These are phyloP conservation scores for Fusarium chuoi DNA, from an alignment of 2,329 filamentous ascomycete species.

Conservation along the genomic window DNA sequence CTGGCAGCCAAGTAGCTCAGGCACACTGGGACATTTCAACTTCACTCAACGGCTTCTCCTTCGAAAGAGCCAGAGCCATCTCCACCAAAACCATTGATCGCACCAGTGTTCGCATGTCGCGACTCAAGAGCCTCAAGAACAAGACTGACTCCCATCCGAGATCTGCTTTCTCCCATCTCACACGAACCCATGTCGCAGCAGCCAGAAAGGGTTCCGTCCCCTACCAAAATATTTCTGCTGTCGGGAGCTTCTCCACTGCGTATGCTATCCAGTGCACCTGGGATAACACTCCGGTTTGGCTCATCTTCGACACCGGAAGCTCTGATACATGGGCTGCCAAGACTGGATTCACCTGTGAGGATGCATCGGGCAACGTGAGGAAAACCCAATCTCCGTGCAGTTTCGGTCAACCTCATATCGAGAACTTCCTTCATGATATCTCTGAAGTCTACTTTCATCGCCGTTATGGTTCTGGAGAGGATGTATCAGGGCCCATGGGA, in stretches of 20 bases:
- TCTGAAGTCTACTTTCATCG: constrained; percentile 58
- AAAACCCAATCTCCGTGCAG: constrained; percentile 49
- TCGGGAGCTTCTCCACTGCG: constrained; percentile 54
- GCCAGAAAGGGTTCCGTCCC: constrained; percentile 22
- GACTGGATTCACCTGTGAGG: constrained; percentile 55
- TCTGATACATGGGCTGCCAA: constrained; percentile 62
- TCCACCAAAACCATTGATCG: constrained; percentile 44
- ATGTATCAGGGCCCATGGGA: constrained; percentile 59
- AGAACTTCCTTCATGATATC: constrained; percentile 53
- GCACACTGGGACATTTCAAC: constrained; percentile 48
- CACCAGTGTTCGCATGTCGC: constrained; percentile 46
- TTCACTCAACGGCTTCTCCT: constrained; percentile 52
- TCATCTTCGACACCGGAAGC: constrained; percentile 63
- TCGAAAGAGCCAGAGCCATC: constrained; percentile 49
- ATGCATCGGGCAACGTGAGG: constrained; percentile 45
- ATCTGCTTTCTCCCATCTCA: constrained; percentile 47
- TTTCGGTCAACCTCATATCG: constrained; percentile 54
- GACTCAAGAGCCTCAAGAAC: constrained; percentile 46
- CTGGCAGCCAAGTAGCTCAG: background rate
- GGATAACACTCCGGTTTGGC: constrained; percentile 52
- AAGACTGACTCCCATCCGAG: constrained; percentile 28
- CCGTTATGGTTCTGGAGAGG: constrained; percentile 61
- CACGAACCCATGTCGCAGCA: constrained; percentile 24
- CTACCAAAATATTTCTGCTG: constrained; percentile 53
- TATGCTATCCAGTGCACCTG: constrained; percentile 55